These are phyloP conservation scores for Myochromella boudieri DNA, from an alignment of 768 basidiomycete species.

Conservation along the genomic window DNA sequence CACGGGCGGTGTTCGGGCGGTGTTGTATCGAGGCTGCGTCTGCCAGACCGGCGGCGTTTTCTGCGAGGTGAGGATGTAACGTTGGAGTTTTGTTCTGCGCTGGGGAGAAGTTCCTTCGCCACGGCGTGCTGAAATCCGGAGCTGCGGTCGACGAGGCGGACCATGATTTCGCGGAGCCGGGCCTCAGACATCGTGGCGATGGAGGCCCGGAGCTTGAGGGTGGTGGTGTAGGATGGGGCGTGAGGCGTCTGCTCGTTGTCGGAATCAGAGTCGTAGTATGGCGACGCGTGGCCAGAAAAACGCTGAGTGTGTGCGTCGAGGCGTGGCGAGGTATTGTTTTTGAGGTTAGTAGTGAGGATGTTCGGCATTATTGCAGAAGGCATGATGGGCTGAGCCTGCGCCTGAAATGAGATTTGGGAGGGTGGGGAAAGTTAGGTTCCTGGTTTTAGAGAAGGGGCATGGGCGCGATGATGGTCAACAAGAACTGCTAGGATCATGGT, in stretches of 20 bases:
- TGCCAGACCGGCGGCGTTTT: conserved; percentile 13
- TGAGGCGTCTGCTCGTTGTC: conserved; percentile 6
- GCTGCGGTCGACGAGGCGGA: conserved; percentile 34
- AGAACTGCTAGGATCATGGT: background rate
- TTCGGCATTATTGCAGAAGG: background rate
- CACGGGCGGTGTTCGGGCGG: conserved; percentile 12
- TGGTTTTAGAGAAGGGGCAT: background rate
- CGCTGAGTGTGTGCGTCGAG: conserved; percentile 1
- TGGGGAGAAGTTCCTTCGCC: conserved; percentile 32
- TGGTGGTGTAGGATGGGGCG: conserved; percentile 11
- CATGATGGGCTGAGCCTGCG: conserved; percentile 2
- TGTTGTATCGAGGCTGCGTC: conserved; percentile 11
- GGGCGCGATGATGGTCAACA: background rate
- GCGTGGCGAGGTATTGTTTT: conserved; percentile 10
- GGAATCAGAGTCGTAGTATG: conserved; percentile 6
- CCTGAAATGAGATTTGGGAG: background rate
- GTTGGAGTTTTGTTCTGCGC: background rate
- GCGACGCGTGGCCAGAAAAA: background rate
- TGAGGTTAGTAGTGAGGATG: background rate
- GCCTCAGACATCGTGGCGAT: conserved; percentile 36
- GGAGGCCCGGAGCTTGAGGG: conserved; percentile 28
- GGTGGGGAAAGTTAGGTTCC: background rate
- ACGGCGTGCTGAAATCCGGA: conserved; percentile 38
- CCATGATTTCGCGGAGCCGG: conserved; percentile 38
- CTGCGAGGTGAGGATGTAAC: conserved; percentile 11